phyloP scores from a whole-genome alignment of 192 early-diverging fungal genomes.

The Linnemannia elongata region DNA sequence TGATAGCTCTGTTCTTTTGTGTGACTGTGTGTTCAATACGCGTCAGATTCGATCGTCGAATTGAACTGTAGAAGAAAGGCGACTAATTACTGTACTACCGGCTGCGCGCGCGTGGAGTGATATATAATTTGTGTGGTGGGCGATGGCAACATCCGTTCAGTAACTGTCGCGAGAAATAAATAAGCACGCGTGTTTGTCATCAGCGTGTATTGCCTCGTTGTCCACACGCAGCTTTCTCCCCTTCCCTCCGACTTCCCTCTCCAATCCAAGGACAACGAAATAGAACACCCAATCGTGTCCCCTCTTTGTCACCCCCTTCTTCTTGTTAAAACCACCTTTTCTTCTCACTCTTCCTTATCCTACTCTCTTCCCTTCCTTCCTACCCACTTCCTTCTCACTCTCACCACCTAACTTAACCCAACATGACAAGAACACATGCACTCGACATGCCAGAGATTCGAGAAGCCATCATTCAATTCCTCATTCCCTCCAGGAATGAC shows the following conservation, averaged over 20 bases:
- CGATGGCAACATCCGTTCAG: too few species aligned
- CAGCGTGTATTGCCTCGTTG: not conserved
- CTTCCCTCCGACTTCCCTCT: too few species aligned
- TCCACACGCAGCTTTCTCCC: not conserved
- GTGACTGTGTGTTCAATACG: too few species aligned
- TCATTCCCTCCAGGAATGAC: not conserved
- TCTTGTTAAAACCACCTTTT: not conserved
- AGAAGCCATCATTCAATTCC: not conserved
- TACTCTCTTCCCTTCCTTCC: constrained; percentile 46
- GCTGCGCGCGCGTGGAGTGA: too few species aligned
- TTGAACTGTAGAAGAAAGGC: too few species aligned
- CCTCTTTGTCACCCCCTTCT: not conserved
- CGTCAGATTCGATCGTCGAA: too few species aligned
- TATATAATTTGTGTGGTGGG: too few species aligned
- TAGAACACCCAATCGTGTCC: not conserved
- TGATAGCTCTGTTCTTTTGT: too few species aligned
- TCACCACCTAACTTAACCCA: not conserved
- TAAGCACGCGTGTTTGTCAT: not conserved
- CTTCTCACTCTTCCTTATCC: not conserved
- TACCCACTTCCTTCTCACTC: not conserved
- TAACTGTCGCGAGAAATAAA: too few species aligned
- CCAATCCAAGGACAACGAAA: not conserved
- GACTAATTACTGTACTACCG: too few species aligned
- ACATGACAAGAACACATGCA: constrained; percentile 1
- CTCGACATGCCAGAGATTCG: not conserved